Percentiles rank a stretch among this genome's conserved stretches.
Evolutionary conservation across 768 basidiomycete species (phyloP).

Genomic region (Myochromella boudieri): DNA sequence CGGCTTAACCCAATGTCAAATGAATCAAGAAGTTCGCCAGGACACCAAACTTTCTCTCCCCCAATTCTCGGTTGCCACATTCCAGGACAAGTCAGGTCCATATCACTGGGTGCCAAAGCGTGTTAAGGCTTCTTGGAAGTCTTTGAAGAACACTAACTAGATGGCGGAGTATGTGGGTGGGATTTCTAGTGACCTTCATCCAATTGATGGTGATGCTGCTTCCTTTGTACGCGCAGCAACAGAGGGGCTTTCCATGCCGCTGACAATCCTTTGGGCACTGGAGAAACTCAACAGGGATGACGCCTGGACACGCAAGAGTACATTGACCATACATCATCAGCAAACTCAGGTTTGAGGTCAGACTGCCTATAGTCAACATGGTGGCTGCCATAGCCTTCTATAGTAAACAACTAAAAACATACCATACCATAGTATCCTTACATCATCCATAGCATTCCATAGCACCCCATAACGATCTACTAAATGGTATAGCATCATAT

Average conservation of each 20-base stretch:
- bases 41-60: conserved; percentile 18
- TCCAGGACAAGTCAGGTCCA: too few relatives aligned
- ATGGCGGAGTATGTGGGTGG: conserved; percentile 21
- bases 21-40: conserved; percentile 20
- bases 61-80: too few relatives aligned
- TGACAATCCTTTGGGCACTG: conserved; percentile 25
- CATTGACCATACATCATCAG: conserved; percentile 22
- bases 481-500: too few relatives aligned
- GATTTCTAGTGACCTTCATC: conserved; percentile 7
- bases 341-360: too few relatives aligned
- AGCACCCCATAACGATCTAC: too few relatives aligned
- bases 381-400: too few relatives aligned
- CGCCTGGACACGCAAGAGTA: conserved; percentile 18
- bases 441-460: too few relatives aligned
- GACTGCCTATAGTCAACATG: too few relatives aligned
- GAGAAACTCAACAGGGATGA: conserved; percentile 18
- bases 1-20: conserved; percentile 23
- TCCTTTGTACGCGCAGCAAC: conserved; percentile 25
- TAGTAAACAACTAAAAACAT: too few relatives aligned
- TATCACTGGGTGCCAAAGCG: conserved; percentile 32
- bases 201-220: conserved; percentile 2
- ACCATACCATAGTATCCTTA: too few relatives aligned
- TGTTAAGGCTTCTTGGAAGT: conserved; percentile 21
- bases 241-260: conserved; percentile 22
- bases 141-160: conserved; percentile 26